Percentiles rank a stretch among this genome's conserved stretches.
Conservation (phyloP, 1,139 yeast species). For the Lodderomyces metapsilosis region DNA sequence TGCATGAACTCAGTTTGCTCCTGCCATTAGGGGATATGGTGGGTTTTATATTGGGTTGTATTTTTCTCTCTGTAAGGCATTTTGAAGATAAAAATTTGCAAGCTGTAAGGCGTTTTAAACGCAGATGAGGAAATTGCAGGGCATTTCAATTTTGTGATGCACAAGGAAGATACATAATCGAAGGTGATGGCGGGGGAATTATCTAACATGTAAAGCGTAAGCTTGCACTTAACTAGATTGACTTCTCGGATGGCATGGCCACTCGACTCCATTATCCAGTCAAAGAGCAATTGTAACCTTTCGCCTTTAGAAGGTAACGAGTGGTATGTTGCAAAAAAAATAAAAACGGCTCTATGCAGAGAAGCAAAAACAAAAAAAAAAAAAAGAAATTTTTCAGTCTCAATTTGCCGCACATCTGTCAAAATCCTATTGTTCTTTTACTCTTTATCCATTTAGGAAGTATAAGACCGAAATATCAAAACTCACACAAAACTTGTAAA, state of each 20-base stretch:
- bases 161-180: not conserved
- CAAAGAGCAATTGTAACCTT: too few relatives aligned
- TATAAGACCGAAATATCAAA: not conserved
- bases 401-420: too few relatives aligned
- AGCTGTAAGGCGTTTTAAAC: constrained; percentile 3
- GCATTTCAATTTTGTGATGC: not conserved
- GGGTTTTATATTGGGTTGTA: not conserved
- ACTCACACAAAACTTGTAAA: too few relatives aligned
- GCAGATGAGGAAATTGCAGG: not conserved
- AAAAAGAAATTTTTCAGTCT: not conserved
- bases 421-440: not conserved
- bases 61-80: not conserved
- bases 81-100: constrained; percentile 1
- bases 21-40: constrained; percentile 12
- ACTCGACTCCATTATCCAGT: too few relatives aligned
- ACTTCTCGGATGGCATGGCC: too few relatives aligned
- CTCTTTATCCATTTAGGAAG: not conserved
- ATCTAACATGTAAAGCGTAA: too few relatives aligned
- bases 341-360: too few relatives aligned
- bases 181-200: too few relatives aligned
- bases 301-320: too few relatives aligned
- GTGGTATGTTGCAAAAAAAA: not conserved
- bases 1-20: constrained; percentile 7
- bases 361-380: not conserved
- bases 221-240: too few relatives aligned